These are phyloP conservation scores for Turritis glabra DNA, from an alignment of 345 rosid genomes.

Conservation along the genomic window DNA sequence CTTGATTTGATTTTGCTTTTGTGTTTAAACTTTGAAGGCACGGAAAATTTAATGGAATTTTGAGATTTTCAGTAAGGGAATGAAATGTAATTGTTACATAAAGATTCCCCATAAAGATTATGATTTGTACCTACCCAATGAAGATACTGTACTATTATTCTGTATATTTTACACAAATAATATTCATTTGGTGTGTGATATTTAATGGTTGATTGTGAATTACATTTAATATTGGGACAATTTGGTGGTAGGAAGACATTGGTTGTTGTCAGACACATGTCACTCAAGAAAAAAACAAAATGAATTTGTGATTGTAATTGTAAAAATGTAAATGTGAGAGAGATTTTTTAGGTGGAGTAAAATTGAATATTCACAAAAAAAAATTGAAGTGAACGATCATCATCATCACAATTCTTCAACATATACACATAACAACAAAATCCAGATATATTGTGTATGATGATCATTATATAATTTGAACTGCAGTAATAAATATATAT, in stretches of 20 bases:
- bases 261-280: constrained; percentile 23
- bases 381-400: not conserved
- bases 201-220: constrained; percentile 18
- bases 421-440: constrained; percentile 17
- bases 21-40: constrained; percentile 14
- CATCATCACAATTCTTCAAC: constrained; percentile 1
- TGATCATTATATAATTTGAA: not conserved
- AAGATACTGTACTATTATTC: constrained; percentile 14
- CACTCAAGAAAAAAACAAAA: not conserved
- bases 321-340: not conserved
- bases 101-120: not conserved
- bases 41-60: too few species aligned
- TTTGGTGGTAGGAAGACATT: constrained; percentile 28
- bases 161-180: not conserved
- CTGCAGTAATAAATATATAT: not conserved
- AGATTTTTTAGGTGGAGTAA: not conserved
- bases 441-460: constrained; percentile 4
- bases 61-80: not conserved
- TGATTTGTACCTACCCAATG: constrained; percentile 31
- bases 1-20: constrained; percentile 2
- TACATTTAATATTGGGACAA: constrained; percentile 26
- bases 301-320: not conserved
- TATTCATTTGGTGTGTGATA: constrained; percentile 3
- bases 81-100: constrained; percentile 2
- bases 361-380: constrained; percentile 21